A percentile compares a stretch with the other conserved stretches of the same genome.
phyloP scores from a whole-genome alignment of 371 early-diverging fungal genomes.

The Mucor saturninus region DNA sequence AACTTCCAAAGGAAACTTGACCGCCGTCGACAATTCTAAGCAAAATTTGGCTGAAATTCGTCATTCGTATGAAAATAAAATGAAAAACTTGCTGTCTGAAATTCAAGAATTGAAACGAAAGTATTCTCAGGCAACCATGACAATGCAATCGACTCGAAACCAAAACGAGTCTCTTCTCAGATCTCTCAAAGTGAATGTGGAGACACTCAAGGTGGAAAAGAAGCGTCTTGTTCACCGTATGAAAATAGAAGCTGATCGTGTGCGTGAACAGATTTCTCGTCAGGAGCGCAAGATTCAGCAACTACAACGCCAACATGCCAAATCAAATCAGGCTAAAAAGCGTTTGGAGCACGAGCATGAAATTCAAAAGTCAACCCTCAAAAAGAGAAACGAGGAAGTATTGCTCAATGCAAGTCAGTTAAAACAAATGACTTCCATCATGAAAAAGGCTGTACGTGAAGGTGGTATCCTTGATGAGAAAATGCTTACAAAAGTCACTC shows the following conservation, averaged over 20 bases:
- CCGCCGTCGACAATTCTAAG: conserved; percentile 17
- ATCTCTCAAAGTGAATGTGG: conserved; percentile 58
- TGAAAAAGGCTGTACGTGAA: conserved; percentile 57
- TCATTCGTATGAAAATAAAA: conserved; percentile 70
- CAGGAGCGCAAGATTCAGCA: conserved; percentile 79
- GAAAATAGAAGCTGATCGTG: conserved; percentile 71
- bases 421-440: conserved; percentile 51
- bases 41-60: conserved; percentile 36
- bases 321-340: conserved; percentile 68
- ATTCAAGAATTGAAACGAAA: conserved; percentile 68
- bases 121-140: conserved; percentile 60
- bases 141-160: conserved; percentile 59
- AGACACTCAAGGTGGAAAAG: conserved; percentile 77
- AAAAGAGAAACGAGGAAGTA: conserved; percentile 59
- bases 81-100: conserved; percentile 69
- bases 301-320: conserved; percentile 74
- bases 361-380: conserved; percentile 60
- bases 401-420: conserved; percentile 60
- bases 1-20: background rate
- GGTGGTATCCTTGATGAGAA: conserved; percentile 56
- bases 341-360: conserved; percentile 74
- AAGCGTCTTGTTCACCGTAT: conserved; percentile 78
- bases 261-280: conserved; percentile 66
- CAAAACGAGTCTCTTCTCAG: conserved; percentile 60
- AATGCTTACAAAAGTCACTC: conserved; percentile 38